Base-by-base conservation (phyloP, 768 basidiomycete species). In the Coprinellus micaceus region DNA sequence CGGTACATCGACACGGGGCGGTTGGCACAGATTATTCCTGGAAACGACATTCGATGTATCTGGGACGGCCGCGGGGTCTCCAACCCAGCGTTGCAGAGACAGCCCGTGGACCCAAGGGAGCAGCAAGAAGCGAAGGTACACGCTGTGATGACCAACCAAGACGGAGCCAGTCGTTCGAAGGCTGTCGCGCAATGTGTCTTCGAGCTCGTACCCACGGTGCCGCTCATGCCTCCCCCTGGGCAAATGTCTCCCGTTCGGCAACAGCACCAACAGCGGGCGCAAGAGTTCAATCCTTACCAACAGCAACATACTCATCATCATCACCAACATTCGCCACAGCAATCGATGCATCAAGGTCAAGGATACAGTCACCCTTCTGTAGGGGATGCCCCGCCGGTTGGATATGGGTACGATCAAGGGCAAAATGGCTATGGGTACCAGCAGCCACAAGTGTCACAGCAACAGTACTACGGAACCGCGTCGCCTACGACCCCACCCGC, bases 111-210 rank as follows among this genome's bases (percentile, higher is more conserved):
- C 26, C 59, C 64, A 24, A 70, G 72, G 71, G 89, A 67, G 68
- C 82, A 77, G 36, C 90, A 90, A 63, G 93, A 95, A 57, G 84
- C 92, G 2, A 82, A 85, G 37, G 84, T 97, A 17, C 94, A 97
- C 60, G 89, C 85, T 5, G 91, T 94, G 28, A 89, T 91, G 84
- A 87, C 85, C 44, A 77, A 83, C 1, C 68, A 74, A 1, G 73
- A 71, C 10, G 68, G 69, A 21, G 72, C 71, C 0, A 64, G 67
- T 52, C 65, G 68, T 28, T 64, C 74, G 22, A 80, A 83, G 15
- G 79, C 82, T 22, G 73, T 86, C 17, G 82, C 82, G 4, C 89
- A 90, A 60, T 6, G 33, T 58, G 86, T 90, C 22, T 88, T 89
- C 61, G 88, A 91, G 69, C 80, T 93, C 21, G 83, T 90, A 15